phyloP scores from a whole-genome alignment of 768 basidiomycete genomes.

The Suillus subalutaceus region DNA sequence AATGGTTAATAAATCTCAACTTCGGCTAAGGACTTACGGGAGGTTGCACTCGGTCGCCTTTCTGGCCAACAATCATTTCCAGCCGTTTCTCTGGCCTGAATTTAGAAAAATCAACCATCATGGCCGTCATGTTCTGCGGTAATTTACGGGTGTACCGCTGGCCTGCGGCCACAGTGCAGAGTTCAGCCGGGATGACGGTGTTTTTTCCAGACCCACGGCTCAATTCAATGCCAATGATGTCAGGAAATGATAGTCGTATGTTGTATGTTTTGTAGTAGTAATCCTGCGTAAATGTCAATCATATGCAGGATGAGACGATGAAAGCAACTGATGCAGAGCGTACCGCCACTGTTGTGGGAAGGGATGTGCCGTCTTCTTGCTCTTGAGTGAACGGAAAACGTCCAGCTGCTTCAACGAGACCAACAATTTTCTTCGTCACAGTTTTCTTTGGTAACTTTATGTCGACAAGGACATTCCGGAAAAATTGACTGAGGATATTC shows the following conservation, averaged over 20 bases:
- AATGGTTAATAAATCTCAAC: not conserved
- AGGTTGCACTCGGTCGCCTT: conserved; percentile 18
- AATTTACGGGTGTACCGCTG: conserved; percentile 54
- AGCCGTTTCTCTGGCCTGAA: conserved; percentile 47
- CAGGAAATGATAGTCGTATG: conserved; percentile 36
- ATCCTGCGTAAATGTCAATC: conserved; percentile 34
- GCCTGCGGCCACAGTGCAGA: conserved; percentile 47
- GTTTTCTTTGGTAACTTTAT: conserved; percentile 5
- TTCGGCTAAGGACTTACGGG: conserved; percentile 21
- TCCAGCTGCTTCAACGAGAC: conserved; percentile 43
- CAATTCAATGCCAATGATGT: conserved; percentile 41
- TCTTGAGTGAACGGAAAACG: conserved; percentile 39
- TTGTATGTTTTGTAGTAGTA: conserved; percentile 43
- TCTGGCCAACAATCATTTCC: conserved; percentile 39
- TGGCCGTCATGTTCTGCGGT: conserved; percentile 38
- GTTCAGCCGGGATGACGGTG: conserved; percentile 51
- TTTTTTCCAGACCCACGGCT: conserved; percentile 25
- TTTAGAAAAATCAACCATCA: conserved; percentile 53
- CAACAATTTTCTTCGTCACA: conserved; percentile 41
- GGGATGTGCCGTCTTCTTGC: conserved; percentile 1
- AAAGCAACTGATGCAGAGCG: not conserved
- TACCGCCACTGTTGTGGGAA: conserved; percentile 35
- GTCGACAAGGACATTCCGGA: conserved; percentile 40
- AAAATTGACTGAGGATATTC: conserved; percentile 39
- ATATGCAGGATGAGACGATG: not conserved